Conservation (phyloP, 371 early-diverging fungal genomes). For the Apophysomyces variabilis region DNA sequence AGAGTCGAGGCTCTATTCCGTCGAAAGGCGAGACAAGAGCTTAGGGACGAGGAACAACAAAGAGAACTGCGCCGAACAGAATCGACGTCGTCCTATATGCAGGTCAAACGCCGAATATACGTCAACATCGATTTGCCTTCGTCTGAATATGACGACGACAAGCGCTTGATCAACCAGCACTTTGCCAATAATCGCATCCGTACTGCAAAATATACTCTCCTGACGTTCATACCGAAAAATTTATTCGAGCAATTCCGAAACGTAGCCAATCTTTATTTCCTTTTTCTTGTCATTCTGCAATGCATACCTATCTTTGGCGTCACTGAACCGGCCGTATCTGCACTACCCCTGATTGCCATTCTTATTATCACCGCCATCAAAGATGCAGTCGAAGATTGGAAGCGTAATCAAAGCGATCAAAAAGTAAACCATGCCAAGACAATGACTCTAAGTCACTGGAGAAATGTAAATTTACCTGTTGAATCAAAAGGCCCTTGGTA, state of each 20-base stretch:
- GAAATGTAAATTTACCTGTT: constrained; percentile 53
- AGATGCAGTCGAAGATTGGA: constrained; percentile 94
- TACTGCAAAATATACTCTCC: constrained; percentile 84
- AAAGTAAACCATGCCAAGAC: constrained; percentile 68
- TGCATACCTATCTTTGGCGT: constrained; percentile 74
- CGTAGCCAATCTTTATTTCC: constrained; percentile 93
- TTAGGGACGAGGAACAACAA: constrained; percentile 16
- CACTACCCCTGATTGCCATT: constrained; percentile 85
- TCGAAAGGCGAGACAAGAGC: constrained; percentile 10
- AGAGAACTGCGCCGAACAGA: constrained; percentile 35
- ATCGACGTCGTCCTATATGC: constrained; percentile 51
- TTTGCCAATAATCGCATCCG: constrained; percentile 69
- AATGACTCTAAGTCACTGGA: constrained; percentile 55
- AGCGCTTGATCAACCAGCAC: constrained; percentile 17
- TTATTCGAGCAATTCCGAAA: constrained; percentile 91
- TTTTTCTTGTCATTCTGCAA: constrained; percentile 86
- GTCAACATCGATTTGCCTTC: constrained; percentile 42
- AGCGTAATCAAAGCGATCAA: constrained; percentile 84
- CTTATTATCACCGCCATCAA: constrained; percentile 87
- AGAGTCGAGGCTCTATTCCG: constrained; percentile 16
- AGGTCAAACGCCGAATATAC: constrained; percentile 41
- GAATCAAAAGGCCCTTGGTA: constrained; percentile 29
- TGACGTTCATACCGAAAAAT: constrained; percentile 92
- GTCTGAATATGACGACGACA: constrained; percentile 36
- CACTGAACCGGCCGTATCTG: constrained; percentile 77